These are phyloP conservation scores for Neurospora hispaniola DNA, from an alignment of 495 filamentous ascomycete genomes.

Conservation along the genomic window DNA sequence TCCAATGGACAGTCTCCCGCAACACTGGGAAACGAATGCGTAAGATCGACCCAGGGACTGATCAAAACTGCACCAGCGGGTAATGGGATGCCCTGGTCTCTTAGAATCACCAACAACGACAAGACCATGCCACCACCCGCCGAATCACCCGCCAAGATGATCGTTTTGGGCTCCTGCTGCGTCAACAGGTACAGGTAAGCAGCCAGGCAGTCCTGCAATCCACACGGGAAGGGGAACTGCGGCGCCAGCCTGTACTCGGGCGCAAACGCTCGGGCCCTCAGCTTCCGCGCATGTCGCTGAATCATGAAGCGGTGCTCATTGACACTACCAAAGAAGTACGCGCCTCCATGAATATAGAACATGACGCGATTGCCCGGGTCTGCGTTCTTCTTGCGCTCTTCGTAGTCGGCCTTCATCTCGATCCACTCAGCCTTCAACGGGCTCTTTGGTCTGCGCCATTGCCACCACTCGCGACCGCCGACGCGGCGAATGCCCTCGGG, in stretches of 20 bases:
- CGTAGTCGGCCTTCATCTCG: constrained; percentile 79
- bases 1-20: constrained; percentile 60
- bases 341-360: constrained; percentile 81
- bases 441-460: constrained; percentile 60
- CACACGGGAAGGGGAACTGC: constrained; percentile 92
- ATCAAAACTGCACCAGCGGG: constrained; percentile 86
- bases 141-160: constrained; percentile 78
- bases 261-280: constrained; percentile 80
- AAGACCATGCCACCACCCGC: constrained; percentile 84
- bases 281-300: constrained; percentile 86
- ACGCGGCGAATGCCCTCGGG: constrained; percentile 59
- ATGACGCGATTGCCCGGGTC: constrained; percentile 63
- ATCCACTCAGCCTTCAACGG: constrained; percentile 82
- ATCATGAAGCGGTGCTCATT: constrained; percentile 95
- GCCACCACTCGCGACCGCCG: constrained; percentile 86
- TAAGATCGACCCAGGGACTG: constrained; percentile 88
- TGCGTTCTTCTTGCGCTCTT: constrained; percentile 49
- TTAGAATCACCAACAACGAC: constrained; percentile 64
- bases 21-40: constrained; percentile 88
- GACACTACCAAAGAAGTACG: constrained; percentile 71
- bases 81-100: constrained; percentile 69
- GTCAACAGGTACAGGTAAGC: constrained; percentile 75
- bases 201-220: constrained; percentile 76
- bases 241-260: constrained; percentile 82
- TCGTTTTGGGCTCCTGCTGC: constrained; percentile 61